phyloP scores from a whole-genome alignment of 2,329 filamentous ascomycete species.

The Aureobasidium subglaciale region DNA sequence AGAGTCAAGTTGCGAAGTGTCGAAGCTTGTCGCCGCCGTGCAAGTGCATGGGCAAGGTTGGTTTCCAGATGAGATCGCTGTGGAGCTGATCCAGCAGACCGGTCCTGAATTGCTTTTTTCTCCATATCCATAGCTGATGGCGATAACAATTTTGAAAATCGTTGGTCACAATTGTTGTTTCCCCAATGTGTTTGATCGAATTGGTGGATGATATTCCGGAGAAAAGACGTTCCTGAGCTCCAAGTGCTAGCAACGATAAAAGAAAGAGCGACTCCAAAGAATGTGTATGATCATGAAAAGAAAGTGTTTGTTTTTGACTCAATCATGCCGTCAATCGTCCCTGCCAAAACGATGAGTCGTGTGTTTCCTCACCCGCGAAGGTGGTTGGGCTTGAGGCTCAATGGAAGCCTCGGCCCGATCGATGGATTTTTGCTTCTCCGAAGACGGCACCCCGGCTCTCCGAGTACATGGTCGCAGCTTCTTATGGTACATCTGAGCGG shows the following conservation, averaged over 20 bases:
- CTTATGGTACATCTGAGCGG: too few species aligned
- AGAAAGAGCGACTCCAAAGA: too few species aligned
- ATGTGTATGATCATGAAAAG: not conserved
- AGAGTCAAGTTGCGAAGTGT: slow-evolving; percentile 43
- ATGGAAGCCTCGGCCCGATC: slow-evolving; percentile 7
- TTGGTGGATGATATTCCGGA: not conserved
- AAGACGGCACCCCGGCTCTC: slow-evolving; percentile 1
- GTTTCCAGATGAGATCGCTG: slow-evolving; percentile 18
- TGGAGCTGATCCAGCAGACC: not conserved
- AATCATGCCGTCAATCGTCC: not conserved
- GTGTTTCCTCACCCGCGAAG: not conserved
- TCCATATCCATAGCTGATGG: not conserved
- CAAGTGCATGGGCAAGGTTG: slow-evolving; percentile 25
- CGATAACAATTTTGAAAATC: too few species aligned
- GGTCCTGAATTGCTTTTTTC: not conserved
- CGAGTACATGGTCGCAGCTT: not conserved
- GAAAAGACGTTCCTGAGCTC: not conserved
- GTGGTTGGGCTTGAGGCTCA: slow-evolving; percentile 1
- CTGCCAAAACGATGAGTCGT: slow-evolving; percentile 4
- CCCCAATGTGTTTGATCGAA: too few species aligned
- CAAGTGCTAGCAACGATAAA: too few species aligned
- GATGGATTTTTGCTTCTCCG: not conserved
- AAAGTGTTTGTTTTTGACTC: not conserved
- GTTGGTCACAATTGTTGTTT: not conserved
- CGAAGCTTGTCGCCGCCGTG: slow-evolving; percentile 36